Evolutionary conservation across 2,329 filamentous ascomycete species (phyloP), one percentile per base, ranked within the genome.

Genomic region (Fusarium duplospermum): DNA sequence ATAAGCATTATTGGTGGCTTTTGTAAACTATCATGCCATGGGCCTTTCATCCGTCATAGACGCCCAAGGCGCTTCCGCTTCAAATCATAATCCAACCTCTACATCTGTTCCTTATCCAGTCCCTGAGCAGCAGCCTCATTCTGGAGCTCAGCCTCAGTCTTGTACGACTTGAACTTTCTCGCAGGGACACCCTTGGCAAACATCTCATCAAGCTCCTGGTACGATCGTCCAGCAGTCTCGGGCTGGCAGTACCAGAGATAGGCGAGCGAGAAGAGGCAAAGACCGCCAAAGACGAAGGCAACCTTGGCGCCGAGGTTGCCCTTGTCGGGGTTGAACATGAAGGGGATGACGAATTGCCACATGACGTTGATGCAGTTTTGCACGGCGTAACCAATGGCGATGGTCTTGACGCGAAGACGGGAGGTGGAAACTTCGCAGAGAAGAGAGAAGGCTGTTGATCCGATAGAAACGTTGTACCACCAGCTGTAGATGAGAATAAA

Each of bases 171-270:
- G 35, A 67, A 70, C 42, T 70, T 61, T 5, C 64, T 47, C 16
- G 67, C 45, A 4, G 67, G 56, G 14, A 73, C n/a, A 16, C 66
- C 62, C 45, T 65, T 67, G 8, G 61, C 63, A 61, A 74, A 74
- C 71, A 72, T 72, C 47, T 72, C 69, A 52, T 74, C 69, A 13
- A 74, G 40, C 40, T 69, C 70, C n/a, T 78, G 74, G 11, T 73
- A 72, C 0, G 74, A 74, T 13, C 68, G 67, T 8, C 75, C 74
- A 16, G 67, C 62, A 4, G 75, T 77, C 38, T 78, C 74, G 1
- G 75, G 71, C 52, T 74, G 69, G 2, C 33, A 71, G 11, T 69
- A 73, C 63, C 67, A 76, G 0, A 76, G 64, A 16, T 66, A 71
- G 11, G 66, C 45, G 4, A 71, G 24, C 11, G 27, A 64, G 29